Conservation (phyloP, 768 basidiomycete species). For the Leccinum pellstonianum region DNA sequence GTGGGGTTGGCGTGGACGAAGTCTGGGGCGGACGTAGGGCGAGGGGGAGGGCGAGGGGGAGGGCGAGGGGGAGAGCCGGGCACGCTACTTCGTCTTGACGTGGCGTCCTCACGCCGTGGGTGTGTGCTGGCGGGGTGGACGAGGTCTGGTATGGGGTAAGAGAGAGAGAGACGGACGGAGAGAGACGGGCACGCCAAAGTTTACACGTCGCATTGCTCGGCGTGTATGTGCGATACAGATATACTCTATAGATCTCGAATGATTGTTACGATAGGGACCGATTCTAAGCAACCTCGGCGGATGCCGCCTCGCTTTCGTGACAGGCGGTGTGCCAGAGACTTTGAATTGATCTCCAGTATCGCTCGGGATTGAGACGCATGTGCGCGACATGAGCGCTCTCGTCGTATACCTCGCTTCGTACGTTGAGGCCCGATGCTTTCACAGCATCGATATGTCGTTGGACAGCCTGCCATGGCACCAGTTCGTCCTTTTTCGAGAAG, state of each 20-base stretch:
- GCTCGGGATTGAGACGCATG: conserved; percentile 28
- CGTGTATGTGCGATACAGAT: background rate
- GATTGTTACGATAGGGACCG: background rate
- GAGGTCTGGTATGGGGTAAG: no score
- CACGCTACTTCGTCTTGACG: no score
- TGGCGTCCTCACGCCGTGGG: no score
- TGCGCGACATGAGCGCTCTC: conserved; percentile 37
- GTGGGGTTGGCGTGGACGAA: no score
- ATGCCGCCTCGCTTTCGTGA: background rate
- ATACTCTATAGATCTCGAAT: background rate
- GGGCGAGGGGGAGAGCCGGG: no score
- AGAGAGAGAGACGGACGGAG: no score
- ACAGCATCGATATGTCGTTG: conserved; percentile 27
- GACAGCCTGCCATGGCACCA: conserved; percentile 31
- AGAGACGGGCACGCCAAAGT: no score
- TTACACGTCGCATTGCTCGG: no score
- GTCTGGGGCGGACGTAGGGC: no score
- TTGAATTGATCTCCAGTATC: conserved; percentile 27
- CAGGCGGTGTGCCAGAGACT: conserved; percentile 23
- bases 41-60: no score
- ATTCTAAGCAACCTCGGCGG: background rate
- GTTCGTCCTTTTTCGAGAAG: conserved; percentile 32
- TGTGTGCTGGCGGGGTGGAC: no score
- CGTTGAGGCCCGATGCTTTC: conserved; percentile 24
- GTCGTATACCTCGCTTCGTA: conserved; percentile 32